A percentile compares a stretch with the other conserved stretches of the same genome.
Evolutionary conservation across 441 rosid genomes (phyloP).

Genomic region (Raphanus hybrid): DNA sequence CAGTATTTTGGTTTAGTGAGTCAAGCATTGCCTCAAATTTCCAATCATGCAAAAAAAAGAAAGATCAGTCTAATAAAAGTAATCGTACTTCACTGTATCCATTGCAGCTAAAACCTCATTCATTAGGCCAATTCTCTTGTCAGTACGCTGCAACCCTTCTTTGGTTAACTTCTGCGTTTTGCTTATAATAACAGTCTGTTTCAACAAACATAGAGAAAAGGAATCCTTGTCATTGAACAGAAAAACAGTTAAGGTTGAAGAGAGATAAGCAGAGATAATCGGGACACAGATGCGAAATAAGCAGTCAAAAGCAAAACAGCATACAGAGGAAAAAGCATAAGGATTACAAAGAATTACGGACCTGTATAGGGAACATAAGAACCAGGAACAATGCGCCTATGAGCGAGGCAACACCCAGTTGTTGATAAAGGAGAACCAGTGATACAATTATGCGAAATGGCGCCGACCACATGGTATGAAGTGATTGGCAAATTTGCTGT

Average conservation of each 20-base stretch:
- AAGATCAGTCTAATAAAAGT: slow-evolving; percentile 12
- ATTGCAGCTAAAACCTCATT: slow-evolving; percentile 99
- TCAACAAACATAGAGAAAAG: slow-evolving; percentile 22
- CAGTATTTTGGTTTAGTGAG: slow-evolving; percentile 36
- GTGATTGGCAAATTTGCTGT: slow-evolving; percentile 66
- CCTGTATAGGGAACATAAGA: slow-evolving; percentile 95
- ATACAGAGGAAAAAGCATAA: slow-evolving; percentile 4
- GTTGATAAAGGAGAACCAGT: slow-evolving; percentile 82
- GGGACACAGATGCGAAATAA: slow-evolving; percentile 20
- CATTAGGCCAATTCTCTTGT: slow-evolving; percentile 98
- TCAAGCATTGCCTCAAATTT: slow-evolving; percentile 34
- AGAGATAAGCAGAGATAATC: slow-evolving; percentile 16
- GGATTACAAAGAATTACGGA: slow-evolving; percentile 33
- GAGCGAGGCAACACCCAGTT: slow-evolving; percentile 48
- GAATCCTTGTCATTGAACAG: slow-evolving; percentile 1
- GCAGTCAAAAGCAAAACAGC: slow-evolving; percentile 21
- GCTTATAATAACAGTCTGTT: slow-evolving; percentile 91
- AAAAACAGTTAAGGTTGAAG: slow-evolving; percentile 2
- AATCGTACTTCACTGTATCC: slow-evolving; percentile 97
- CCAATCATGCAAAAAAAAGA: slow-evolving; percentile 11
- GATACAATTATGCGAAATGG: slow-evolving; percentile 89
- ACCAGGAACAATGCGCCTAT: slow-evolving; percentile 87
- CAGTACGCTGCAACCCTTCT: slow-evolving; percentile 99
- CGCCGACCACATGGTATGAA: slow-evolving; percentile 99
- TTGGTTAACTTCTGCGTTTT: slow-evolving; percentile 89